phyloP scores from a whole-genome alignment of 2,329 filamentous ascomycete genomes.

The Sporothrix curviconia region DNA sequence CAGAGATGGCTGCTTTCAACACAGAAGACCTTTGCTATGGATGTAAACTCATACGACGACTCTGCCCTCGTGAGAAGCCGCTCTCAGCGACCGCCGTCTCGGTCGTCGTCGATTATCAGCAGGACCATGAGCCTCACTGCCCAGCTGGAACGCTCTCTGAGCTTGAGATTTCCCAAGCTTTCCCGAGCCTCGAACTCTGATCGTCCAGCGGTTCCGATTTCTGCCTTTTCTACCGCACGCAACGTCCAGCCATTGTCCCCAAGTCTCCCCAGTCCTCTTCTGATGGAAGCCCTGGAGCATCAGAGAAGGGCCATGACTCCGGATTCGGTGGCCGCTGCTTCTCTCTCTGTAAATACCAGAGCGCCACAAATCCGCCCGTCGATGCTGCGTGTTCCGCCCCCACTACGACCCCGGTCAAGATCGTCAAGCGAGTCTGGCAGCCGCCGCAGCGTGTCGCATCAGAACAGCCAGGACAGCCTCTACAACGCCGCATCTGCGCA shows the following conservation, averaged over 20 bases:
- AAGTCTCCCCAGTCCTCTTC: constrained; percentile 24
- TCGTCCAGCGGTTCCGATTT: neutral
- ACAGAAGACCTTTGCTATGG: no score
- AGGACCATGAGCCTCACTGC: constrained; percentile 29
- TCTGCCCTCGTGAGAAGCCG: constrained; percentile 21
- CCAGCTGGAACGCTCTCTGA: constrained; percentile 23
- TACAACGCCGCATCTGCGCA: constrained; percentile 13
- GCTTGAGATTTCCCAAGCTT: constrained; percentile 4
- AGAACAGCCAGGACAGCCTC: constrained; percentile 28
- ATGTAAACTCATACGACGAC: constrained; percentile 26
- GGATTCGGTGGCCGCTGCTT: constrained; percentile 24
- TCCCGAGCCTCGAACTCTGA: neutral
- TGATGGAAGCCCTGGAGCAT: constrained; percentile 23
- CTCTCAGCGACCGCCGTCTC: constrained; percentile 12
- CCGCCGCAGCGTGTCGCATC: constrained; percentile 22
- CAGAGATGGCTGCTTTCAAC: no score
- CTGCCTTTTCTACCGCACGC: neutral
- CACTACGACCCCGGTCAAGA: constrained; percentile 32
- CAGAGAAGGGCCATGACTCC: constrained; percentile 20
- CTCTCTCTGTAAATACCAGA: constrained; percentile 39
- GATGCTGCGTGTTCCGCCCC: constrained; percentile 29
- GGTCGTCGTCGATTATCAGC: constrained; percentile 7
- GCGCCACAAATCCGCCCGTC: constrained; percentile 30
- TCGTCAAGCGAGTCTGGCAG: constrained; percentile 20
- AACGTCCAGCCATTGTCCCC: constrained; percentile 9